Base-by-base conservation (phyloP, 768 basidiomycete genomes). In the Fomitopsis serialis region DNA sequence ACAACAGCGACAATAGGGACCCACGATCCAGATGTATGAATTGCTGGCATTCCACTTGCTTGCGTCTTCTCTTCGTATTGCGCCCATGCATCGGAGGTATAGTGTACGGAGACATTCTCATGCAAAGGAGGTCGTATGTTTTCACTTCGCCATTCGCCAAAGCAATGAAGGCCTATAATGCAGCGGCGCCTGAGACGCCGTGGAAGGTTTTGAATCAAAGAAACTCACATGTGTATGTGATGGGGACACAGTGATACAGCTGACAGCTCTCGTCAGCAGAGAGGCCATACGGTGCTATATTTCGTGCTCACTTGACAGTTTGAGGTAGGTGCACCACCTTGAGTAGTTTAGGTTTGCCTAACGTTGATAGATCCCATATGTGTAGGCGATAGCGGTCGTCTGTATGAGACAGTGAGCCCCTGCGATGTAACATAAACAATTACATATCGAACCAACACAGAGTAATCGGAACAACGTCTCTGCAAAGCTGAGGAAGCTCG, bases 121-220 rank as follows among this genome's bases (percentile, higher is more conserved):
- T 72, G 54, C 88, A 85, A 12, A 79, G 71, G n/a, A 93, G 60
- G 64, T 94, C 92, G 63, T 85, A 93, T 2, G 86, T 84, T 58
- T 79, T 78, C 56, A 92, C 76, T 46, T 85, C 82, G 27, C 82
- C 82, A 49, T 75, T 75, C 52, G 77, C 69, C 17, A 79, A 63
- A 13, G 75, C 78, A 37, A 82, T 56, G 64, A 81, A 80, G 15
- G 72, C 68, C 74, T 80, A 48, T 1, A 49, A 15, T 17, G 9
- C 25, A 27, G 34, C n/a, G n/a, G n/a, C n/a, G n/a, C n/a, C n/a
- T n/a, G n/a, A n/a, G n/a, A n/a, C n/a, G n/a, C n/a, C n/a, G 40
- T 43, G 23, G 49, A 58, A 46, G 37, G 7, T n/a, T n/a, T n/a
- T n/a, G n/a, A n/a, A n/a, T n/a, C n/a, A n/a, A 23, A 63, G 56